Evolutionary conservation across 192 early-diverging fungal genomes (phyloP), one percentile per base, ranked within the genome.

Genomic region (Phlyctochytrium bullatum): DNA sequence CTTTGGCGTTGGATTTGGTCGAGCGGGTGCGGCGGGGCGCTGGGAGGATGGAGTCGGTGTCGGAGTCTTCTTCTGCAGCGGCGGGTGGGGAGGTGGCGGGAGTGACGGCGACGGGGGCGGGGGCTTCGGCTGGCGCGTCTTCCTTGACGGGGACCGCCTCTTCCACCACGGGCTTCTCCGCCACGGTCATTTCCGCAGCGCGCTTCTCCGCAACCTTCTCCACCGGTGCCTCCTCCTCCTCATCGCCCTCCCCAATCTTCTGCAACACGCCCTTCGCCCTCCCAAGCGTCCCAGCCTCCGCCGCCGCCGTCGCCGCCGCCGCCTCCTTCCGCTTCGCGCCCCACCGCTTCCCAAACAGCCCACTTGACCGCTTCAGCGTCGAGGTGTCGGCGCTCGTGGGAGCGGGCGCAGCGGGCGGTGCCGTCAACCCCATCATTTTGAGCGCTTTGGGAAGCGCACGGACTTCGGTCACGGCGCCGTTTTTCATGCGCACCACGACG

Each of bases 361-460:
- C 10, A n/a, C 40, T 50, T 50, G 40, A 10, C n/a, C n/a, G 40
- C 40, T 10, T 10, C n/a, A 50, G 40, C 10, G 40, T 50, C 40
- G 12, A 10, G 12, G n/a, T n/a, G 40, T n/a, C n/a, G 12, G 40
- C 40, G 40, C n/a, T 50, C 40, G 40, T n/a, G 12, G n/a, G n/a
- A 14, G 40, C 40, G 40, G 40, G 12, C 12, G 10, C n/a, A 50
- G 10, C n/a, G 40, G n/a, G 12, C 10, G n/a, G n/a, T n/a, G n/a
- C 10, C 40, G 40, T 47, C 40, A 57, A 28, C 25, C 54, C 54
- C 54, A 57, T 57, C 20, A 57, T 14, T 25, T 57, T 57, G 20
- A 57, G 27, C 4, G 54, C 54, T 25, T 57, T 57, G 27, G 54
- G 20, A 57, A 28, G 54, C 20, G 54, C 54, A 47, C 10, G 20